Evolutionary conservation across 1,139 yeast genomes (phyloP), one percentile per base, ranked within the genome.

Genomic region (Suhomyces yuchorum): DNA sequence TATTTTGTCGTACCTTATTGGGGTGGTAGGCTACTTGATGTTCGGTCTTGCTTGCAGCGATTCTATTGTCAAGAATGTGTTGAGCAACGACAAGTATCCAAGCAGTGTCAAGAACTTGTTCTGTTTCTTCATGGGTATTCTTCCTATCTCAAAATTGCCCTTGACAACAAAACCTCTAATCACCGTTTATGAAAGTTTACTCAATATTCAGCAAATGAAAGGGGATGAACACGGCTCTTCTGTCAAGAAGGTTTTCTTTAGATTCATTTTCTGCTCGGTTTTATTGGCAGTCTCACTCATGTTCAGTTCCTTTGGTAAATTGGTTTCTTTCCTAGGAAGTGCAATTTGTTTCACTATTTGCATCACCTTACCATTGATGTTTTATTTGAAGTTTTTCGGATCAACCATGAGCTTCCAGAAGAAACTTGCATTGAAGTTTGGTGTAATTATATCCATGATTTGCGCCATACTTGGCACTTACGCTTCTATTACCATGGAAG

Each of bases 261-360:
- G 78, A 41, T 45, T 65, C 2, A 48, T 62, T 3, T 60, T 61
- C 42, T 56, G 64, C 49, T 35, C 58, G 1, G 42, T 68, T 3
- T 58, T 72, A n/a, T 61, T 86, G 28, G 44, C 68, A 2, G 63
- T 84, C 43, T 80, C 96, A 1, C 72, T 87, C 30, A 49, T 81
- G 3, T 80, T 88, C 58, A 88, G 89, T 4, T 83, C 85, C 30
- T 92, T 91, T 66, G 97, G 95, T 51, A 82, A 83, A 59, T 78
- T 91, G 49, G 85, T 92, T 66, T 89, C 96, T 8, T 81, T 91
- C 46, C 71, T 89, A 56, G 97, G 97, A 3, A 81, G 93, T 33
- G 83, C 91, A 2, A 73, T 92, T 44, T 89, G 97, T 58, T 87
- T 87, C 61, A 77, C 85, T 1, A 84, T 91, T 40, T 92, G 97